Base-by-base conservation (phyloP, 805 yeast genomes). In the Candida lessepsii region DNA sequence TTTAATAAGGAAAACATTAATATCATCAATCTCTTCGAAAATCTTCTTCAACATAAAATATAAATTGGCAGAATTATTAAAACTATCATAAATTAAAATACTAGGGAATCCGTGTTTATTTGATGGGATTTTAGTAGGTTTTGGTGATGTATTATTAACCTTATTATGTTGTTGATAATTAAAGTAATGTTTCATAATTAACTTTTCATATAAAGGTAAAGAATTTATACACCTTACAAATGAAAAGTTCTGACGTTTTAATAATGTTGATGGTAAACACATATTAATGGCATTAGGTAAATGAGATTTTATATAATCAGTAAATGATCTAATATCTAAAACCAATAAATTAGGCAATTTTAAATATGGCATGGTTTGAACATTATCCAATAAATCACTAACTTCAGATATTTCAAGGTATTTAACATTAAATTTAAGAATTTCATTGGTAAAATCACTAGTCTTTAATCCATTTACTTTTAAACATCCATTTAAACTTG, bases 191-290 rank as follows among this genome's bases (percentile, higher is more conserved):
- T 42, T 64, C 37, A 80, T 63, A 9, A 71, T 51, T 2, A 49
- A 38, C 46, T 71, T 74, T 42, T 82, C 89, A 40, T 65, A 63
- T 4, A 61, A 50, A 0, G 86, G 78, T 36, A 84, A 60, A 21
- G 86, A 80, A 37, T 75, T 77, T 17, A 84, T 62, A 49, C 87
- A 80, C 53, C 80, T 72, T 34, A 64, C 65, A 41, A 90, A 65
- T 2, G 80, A 79, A 52, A 86, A 90, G 39, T 81, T 83, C 23
- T 80, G 67, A 48, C 98, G 74, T 56, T 81, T 85, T 47, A 90
- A 65, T 29, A 90, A 67, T 0, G 97, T 90, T n/a, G 96, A 83
- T 2, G 98, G 97, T 10, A 90, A 63, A 58, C 95, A 86, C 26
- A 91, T 73, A 56, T 87, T 87, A 32, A 86, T 67, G 1, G 97